Evolutionary conservation across 2,329 filamentous ascomycete genomes (phyloP).

Genomic region (Talaromyces sp.): DNA sequence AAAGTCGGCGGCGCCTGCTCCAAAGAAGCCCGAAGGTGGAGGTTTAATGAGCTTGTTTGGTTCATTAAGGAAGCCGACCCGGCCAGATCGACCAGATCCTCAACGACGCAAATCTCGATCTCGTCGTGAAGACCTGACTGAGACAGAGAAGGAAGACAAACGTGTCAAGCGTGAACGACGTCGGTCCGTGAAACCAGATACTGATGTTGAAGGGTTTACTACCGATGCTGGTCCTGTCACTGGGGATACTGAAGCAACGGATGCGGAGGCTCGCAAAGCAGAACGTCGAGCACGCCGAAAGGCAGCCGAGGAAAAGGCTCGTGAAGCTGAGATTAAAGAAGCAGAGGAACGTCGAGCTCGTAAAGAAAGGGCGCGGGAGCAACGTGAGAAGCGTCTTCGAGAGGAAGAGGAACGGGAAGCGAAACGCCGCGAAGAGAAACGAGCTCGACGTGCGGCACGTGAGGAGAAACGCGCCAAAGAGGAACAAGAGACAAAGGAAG

Average conservation of each 20-base stretch:
- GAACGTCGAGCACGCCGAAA: conserved; percentile 53
- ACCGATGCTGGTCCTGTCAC: conserved; percentile 37
- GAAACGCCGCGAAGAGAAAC: conserved; percentile 25
- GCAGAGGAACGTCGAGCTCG: conserved; percentile 42
- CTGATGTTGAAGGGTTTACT: conserved; percentile 43
- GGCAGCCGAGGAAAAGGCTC: conserved; percentile 27
- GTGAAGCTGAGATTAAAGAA: conserved; percentile 28
- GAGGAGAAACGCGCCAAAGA: conserved; percentile 27
- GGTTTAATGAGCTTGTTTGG: conserved; percentile 62
- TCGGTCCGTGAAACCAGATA: conserved; percentile 42
- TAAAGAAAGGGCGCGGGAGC: conserved; percentile 45
- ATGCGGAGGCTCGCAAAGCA: conserved; percentile 57
- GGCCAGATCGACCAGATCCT: conserved; percentile 20
- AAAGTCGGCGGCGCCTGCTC: conserved; percentile 48
- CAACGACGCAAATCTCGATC: conserved; percentile 34
- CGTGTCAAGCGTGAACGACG: conserved; percentile 29
- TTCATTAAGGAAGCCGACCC: conserved; percentile 27
- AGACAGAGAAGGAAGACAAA: conserved; percentile 31
- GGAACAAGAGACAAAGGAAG: conserved; percentile 22
- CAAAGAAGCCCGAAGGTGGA: conserved; percentile 53
- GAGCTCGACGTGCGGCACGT: conserved; percentile 28
- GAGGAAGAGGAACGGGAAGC: conserved; percentile 33
- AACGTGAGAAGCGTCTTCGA: conserved; percentile 29
- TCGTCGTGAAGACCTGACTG: conserved; percentile 31
- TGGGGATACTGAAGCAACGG: conserved; percentile 35